phyloP scores from a whole-genome alignment of 441 rosid genomes.

The Populus tomentosa region DNA sequence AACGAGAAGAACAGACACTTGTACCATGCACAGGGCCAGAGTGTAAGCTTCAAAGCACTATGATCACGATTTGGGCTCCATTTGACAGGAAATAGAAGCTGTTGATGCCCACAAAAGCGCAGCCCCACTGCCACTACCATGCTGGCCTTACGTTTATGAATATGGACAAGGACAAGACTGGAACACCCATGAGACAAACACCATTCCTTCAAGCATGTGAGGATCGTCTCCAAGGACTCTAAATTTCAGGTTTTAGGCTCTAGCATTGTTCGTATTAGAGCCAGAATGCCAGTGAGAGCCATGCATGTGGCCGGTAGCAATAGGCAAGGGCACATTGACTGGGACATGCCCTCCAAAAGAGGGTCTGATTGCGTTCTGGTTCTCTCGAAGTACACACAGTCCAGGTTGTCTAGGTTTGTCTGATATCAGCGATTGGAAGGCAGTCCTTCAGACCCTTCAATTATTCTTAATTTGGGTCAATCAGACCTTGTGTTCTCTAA shows the following conservation, averaged over 20 bases:
- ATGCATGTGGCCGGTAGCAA: neutral
- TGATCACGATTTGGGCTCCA: slow-evolving; percentile 10
- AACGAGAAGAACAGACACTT: neutral
- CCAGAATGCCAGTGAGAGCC: neutral
- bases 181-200: neutral
- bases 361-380: neutral
- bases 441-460: neutral
- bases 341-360: neutral
- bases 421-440: no score
- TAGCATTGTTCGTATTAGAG: neutral
- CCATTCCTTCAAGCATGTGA: slow-evolving; percentile 13
- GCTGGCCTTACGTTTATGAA: neutral
- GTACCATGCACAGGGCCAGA: neutral
- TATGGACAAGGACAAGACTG: neutral
- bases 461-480: neutral
- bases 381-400: neutral
- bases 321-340: slow-evolving; percentile 27
- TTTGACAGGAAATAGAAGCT: neutral
- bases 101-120: neutral
- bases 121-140: neutral
- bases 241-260: neutral
- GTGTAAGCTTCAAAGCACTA: neutral
- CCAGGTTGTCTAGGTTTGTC: neutral
- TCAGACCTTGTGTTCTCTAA: neutral
- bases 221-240: neutral